Conservation (phyloP, 1,139 yeast species). For the Suhomyces atakaporum region DNA sequence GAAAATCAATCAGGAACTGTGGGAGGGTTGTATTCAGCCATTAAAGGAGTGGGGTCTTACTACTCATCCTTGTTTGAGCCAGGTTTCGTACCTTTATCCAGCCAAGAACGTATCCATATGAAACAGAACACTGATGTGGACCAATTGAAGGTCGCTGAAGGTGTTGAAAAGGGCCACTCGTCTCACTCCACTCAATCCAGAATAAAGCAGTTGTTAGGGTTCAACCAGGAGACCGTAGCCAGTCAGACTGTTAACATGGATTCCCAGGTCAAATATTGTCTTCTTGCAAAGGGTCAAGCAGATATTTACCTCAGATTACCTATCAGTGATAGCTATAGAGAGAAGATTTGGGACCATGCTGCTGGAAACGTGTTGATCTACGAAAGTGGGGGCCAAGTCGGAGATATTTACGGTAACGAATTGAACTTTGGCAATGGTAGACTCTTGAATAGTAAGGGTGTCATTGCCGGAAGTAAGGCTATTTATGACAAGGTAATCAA, state of each 20-base stretch:
- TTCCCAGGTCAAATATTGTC: slow-evolving; percentile 94
- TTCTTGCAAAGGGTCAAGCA: slow-evolving; percentile 87
- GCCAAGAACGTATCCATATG: slow-evolving; percentile 44
- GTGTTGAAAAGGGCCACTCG: slow-evolving; percentile 96
- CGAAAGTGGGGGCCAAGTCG: slow-evolving; percentile 91
- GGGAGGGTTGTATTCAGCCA: slow-evolving; percentile 80
- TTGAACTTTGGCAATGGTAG: slow-evolving; percentile 90
- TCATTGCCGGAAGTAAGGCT: slow-evolving; percentile 77
- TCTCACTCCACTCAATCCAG: slow-evolving; percentile 84
- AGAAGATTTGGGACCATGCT: slow-evolving; percentile 99
- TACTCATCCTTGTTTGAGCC: slow-evolving; percentile 47
- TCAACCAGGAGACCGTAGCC: slow-evolving; percentile 43
- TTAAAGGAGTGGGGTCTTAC: slow-evolving; percentile 71
- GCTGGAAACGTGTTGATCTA: slow-evolving; percentile 85
- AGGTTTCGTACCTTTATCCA: slow-evolving; percentile 37
- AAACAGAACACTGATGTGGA: slow-evolving; percentile 43
- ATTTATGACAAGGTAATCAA: slow-evolving; percentile 64
- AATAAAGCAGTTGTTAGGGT: slow-evolving; percentile 65
- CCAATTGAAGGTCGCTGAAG: slow-evolving; percentile 78
- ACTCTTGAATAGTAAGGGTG: slow-evolving; percentile 79
- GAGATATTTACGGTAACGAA: slow-evolving; percentile 72
- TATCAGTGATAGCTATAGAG: slow-evolving; percentile 70
- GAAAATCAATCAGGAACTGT: slow-evolving; percentile 37
- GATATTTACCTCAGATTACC: slow-evolving; percentile 91
- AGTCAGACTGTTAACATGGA: slow-evolving; percentile 70